Evolutionary conservation across 2,329 filamentous ascomycete genomes (phyloP), one percentile per base, ranked within the genome.

Genomic region (Byssochlamys sp.): DNA sequence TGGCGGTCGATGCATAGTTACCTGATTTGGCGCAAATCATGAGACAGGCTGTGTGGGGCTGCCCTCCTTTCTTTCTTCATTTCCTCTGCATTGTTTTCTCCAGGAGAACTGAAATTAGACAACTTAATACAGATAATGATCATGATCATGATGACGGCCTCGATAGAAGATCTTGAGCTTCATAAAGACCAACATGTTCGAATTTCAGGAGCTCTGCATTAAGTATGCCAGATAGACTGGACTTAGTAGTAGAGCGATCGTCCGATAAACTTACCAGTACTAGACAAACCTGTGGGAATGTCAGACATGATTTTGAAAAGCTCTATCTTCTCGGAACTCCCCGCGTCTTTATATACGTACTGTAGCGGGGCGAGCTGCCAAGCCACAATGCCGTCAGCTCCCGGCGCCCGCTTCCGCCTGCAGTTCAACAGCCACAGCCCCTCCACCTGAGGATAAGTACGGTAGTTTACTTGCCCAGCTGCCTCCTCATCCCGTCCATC

Each of bases 361-460:
- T 51, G 19, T 51, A 10, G 49, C 49, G 49, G 25, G 49, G 49
- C 10, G 19, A 14, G 27, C 24, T 24, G 49, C 25, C 49, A 51
- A 51, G 49, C 49, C 25, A 51, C 49, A 48, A 25, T 33, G 31
- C 35, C 39, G 35, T 50, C 57, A 58, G 61, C 61, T 55, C 56
- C 6, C 58, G 55, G 61, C 61, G 54, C 56, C 29, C 58, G 55
- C 57, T 57, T 61, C 59, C 59, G 54, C 62, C 57, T 49, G 51
- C 35, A 29, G 57, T 56, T 31, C 25, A 55, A 63, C 45, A 51
- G 55, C 24, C 67, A 67, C 55, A 57, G 63, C 57, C 66, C 62
- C 54, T 64, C 66, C 58, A 62, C 58, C 28, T 58, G 60, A 28
- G 60, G 65, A 59, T 69, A 19, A 19, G 19, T 19, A 65, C 61